Conservation (phyloP, 345 rosid genomes). For the Hibiscus mutabilis region DNA sequence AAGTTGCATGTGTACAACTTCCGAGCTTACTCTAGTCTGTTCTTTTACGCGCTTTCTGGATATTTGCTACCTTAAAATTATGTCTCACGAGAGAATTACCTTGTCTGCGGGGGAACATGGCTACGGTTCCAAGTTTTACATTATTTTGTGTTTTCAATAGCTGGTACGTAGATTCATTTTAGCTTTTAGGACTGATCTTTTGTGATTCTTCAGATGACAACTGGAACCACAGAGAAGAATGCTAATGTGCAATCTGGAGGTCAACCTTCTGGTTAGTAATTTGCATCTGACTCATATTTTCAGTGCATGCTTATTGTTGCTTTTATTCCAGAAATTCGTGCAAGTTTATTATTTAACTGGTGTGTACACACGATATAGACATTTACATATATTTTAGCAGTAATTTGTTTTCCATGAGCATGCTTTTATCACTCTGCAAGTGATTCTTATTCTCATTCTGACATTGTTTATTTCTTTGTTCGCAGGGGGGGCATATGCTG, state of each 20-base stretch:
- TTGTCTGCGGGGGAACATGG: not conserved
- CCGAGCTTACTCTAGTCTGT: not conserved
- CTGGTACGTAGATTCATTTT: not conserved
- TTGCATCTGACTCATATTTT: not conserved
- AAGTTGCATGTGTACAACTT: not conserved
- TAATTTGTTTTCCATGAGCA: not conserved
- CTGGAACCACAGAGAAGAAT: slow-evolving; percentile 42
- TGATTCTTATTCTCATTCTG: not conserved
- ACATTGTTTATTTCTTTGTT: not conserved
- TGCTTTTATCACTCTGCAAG: not conserved
- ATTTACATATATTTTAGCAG: not conserved
- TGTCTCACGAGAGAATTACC: not conserved
- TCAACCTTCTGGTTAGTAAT: slow-evolving; percentile 58
- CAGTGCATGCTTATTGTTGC: not conserved
- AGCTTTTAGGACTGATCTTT: not conserved
- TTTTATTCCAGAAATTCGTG: not conserved
- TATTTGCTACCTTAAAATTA: not conserved
- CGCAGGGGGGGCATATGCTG: slow-evolving; percentile 25
- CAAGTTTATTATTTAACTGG: not conserved
- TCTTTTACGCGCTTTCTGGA: not conserved
- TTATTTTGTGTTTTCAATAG: not conserved
- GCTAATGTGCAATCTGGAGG: slow-evolving; percentile 28
- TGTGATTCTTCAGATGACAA: slow-evolving; percentile 31
- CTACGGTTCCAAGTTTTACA: not conserved
- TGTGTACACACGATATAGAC: not conserved